phyloP scores from a whole-genome alignment of 179 eudicot genomes.

The Actinidia arguta region DNA sequence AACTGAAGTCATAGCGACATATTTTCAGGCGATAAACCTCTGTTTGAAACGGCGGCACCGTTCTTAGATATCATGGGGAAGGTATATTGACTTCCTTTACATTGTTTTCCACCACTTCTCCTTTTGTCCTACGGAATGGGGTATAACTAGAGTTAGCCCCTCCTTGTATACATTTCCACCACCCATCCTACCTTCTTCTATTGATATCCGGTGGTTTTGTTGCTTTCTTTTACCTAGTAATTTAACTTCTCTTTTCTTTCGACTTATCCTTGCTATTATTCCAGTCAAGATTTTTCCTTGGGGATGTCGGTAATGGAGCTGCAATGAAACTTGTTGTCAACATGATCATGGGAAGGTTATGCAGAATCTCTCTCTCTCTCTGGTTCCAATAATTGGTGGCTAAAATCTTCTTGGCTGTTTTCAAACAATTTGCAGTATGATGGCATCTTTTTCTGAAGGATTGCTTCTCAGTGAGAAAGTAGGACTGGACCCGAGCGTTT shows the following conservation, averaged over 20 bases:
- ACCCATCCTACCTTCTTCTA: background rate
- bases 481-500: slow-evolving; percentile 84
- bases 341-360: slow-evolving; percentile 99
- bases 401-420: background rate
- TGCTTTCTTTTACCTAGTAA: background rate
- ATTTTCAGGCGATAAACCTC: slow-evolving; percentile 76
- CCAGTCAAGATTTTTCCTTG: slow-evolving; percentile 93
- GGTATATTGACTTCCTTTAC: slow-evolving; percentile 42
- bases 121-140: background rate
- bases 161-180: background rate
- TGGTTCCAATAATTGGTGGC: background rate
- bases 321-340: slow-evolving; percentile 99
- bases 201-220: background rate
- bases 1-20: slow-evolving; percentile 30
- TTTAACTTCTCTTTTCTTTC: background rate
- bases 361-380: background rate
- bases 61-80: slow-evolving; percentile 94
- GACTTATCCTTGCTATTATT: slow-evolving; percentile 10
- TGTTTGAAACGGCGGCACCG: slow-evolving; percentile 72
- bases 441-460: slow-evolving; percentile 98
- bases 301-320: slow-evolving; percentile 98
- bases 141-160: background rate
- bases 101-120: background rate
- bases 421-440: slow-evolving; percentile 64
- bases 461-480: slow-evolving; percentile 86